Percentiles rank a stretch among this genome's conserved stretches.
phyloP scores from a whole-genome alignment of 2,329 filamentous ascomycete species.

The Neofusicoccum umdonicola region DNA sequence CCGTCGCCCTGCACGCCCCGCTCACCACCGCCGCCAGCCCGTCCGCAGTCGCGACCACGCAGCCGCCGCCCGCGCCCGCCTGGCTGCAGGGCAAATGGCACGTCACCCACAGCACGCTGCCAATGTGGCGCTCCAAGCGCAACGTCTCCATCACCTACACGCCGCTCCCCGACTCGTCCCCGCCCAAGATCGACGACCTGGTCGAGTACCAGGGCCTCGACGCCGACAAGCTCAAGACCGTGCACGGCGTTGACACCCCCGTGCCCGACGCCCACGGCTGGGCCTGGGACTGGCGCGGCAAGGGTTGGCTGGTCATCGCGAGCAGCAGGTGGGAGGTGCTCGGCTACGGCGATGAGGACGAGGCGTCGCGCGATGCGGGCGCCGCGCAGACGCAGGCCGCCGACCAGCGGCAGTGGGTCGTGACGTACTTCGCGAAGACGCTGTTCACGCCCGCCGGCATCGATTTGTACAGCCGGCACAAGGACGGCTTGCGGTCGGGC shows the following conservation, averaged over 20 bases:
- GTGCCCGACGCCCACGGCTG: constrained; percentile 39
- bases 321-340: constrained; percentile 78
- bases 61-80: constrained; percentile 34
- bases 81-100: constrained; percentile 35
- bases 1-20: constrained; percentile 18
- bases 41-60: neutral
- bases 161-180: constrained; percentile 40
- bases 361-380: neutral
- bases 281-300: constrained; percentile 70
- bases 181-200: constrained; percentile 61
- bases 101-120: constrained; percentile 39
- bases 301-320: constrained; percentile 70
- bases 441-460: constrained; percentile 79
- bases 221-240: constrained; percentile 53
- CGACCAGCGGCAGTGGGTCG: constrained; percentile 58
- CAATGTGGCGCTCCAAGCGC: constrained; percentile 75
- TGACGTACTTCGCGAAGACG: constrained; percentile 82
- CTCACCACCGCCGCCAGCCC: neutral
- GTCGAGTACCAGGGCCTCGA: constrained; percentile 70
- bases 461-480: constrained; percentile 70
- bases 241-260: constrained; percentile 21
- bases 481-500: constrained; percentile 58
- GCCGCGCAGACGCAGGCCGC: constrained; percentile 20
- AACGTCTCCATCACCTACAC: constrained; percentile 80
- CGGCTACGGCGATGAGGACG: constrained; percentile 63